phyloP scores from a whole-genome alignment of 208 protist species.

The Wallacemonas sp. region DNA sequence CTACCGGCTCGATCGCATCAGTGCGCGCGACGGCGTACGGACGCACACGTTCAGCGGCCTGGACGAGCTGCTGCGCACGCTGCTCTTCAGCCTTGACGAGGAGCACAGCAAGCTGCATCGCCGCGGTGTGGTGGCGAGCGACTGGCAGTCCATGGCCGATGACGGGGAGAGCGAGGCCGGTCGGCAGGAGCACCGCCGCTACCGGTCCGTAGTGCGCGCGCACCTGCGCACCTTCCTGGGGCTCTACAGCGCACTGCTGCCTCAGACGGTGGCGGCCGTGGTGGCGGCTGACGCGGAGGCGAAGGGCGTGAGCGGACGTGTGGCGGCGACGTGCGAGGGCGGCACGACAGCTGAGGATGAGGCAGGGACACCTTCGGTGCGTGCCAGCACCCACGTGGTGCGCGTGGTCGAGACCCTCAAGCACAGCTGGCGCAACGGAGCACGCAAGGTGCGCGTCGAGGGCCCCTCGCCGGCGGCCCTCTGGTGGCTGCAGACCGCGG shows the following conservation, averaged over 20 bases:
- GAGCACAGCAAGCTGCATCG: slow-evolving; percentile 5
- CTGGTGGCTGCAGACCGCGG: slow-evolving; percentile 34
- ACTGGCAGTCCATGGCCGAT: not conserved
- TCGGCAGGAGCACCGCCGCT: not conserved
- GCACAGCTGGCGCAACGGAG: slow-evolving; percentile 31
- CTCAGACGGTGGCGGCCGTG: not conserved
- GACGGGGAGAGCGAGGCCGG: not conserved
- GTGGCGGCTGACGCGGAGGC: not conserved
- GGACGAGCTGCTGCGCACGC: not conserved
- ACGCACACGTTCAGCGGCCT: not conserved
- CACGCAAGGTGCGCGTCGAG: slow-evolving; percentile 30
- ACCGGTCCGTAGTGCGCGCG: not conserved
- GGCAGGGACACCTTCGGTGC: not conserved
- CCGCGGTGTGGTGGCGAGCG: not conserved
- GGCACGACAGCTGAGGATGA: not conserved
- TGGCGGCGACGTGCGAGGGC: not conserved
- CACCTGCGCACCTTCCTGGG: slow-evolving; percentile 15
- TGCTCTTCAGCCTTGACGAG: not conserved
- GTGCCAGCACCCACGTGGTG: slow-evolving; percentile 17
- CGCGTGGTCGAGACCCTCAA: slow-evolving; percentile 31
- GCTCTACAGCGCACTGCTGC: slow-evolving; percentile 13
- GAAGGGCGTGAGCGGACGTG: not conserved
- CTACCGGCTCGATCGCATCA: slow-evolving; percentile 11
- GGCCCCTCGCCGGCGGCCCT: slow-evolving; percentile 32
- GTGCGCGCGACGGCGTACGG: not conserved